phyloP scores from a whole-genome alignment of 208 protist species.

The Crithidia expoeki region DNA sequence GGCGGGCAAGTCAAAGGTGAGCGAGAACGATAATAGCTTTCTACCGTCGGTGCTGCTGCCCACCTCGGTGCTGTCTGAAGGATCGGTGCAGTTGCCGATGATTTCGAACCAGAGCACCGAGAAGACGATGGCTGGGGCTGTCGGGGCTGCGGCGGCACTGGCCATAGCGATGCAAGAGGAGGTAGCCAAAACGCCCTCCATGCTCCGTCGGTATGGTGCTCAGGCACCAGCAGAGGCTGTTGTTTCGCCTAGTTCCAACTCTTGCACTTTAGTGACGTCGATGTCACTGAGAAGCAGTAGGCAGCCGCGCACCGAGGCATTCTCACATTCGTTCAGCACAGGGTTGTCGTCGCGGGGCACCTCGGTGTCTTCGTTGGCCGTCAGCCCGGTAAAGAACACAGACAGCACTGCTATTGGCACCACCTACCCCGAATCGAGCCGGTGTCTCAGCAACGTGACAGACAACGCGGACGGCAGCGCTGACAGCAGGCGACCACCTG shows the following conservation, averaged over 20 bases:
- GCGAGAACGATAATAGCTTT: not conserved
- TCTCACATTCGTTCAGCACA: constrained; percentile 16
- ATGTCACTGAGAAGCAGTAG: not conserved
- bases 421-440: not conserved
- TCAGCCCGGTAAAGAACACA: constrained; percentile 8
- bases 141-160: not conserved
- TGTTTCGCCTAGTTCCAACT: not conserved
- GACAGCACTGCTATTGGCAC: constrained; percentile 10
- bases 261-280: not conserved
- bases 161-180: not conserved
- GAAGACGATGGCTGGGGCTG: not conserved
- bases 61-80: not conserved
- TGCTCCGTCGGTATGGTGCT: not conserved
- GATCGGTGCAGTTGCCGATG: constrained; percentile 29
- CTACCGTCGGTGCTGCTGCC: not conserved
- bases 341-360: constrained; percentile 15
- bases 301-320: not conserved
- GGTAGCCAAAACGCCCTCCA: not conserved
- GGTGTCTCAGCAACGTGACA: not conserved
- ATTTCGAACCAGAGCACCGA: constrained; percentile 8
- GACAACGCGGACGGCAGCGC: not conserved
- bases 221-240: not conserved
- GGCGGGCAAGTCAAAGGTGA: constrained; percentile 1
- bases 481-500: not conserved
- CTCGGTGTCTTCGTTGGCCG: constrained; percentile 2